Base-by-base conservation (phyloP, 2,329 filamentous ascomycete genomes). In the Teratosphaeria viscida region DNA sequence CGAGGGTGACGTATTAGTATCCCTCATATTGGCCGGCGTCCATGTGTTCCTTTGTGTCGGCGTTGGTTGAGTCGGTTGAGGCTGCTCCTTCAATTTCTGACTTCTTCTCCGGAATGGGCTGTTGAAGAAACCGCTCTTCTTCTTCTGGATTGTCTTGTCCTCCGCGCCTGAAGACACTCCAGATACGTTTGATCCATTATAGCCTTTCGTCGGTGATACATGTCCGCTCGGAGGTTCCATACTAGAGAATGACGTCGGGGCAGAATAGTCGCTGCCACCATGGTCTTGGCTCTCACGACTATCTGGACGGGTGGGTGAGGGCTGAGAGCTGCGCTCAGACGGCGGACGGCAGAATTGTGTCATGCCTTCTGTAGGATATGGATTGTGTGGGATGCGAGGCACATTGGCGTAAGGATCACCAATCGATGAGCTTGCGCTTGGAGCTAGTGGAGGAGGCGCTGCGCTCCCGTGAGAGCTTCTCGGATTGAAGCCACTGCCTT, bases 351-450 rank as follows among this genome's bases (percentile, higher is more conserved):
- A 97, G 63, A 96, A 87, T 84, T 97, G 95, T 0, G 92, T 96
- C 91, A 97, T 97, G 4, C 92, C 92, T 71, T 97, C 92, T 73
- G 88, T 84, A 0, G 92, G 92, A 71, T 96, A 96, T 10, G 94
- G 90, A 67, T 97, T 95, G 68, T 96, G 91, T 14, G 92, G 91
- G 2, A 95, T 83, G 14, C 84, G 76, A 3, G 85, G 80, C 61
- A 89, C 83, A 27, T 85, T 81, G 2, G 81, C 82, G 66, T 83
- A 81, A 64, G 91, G 85, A 59, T 76, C 78, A 5, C 63, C 63
- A 23, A 64, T 64, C 2, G 66, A 64, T n/a, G 61, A 64, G 55
- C 63, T 68, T 19, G 67, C 34, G n/a, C 26, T 47, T 16, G 35
- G 60, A 53, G 60, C 60, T 11, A 68, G 59, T 55, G 67, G 66